Evolutionary conservation across 2,329 filamentous ascomycete species (phyloP).

Genomic region (Chalaropsis thielavioides): DNA sequence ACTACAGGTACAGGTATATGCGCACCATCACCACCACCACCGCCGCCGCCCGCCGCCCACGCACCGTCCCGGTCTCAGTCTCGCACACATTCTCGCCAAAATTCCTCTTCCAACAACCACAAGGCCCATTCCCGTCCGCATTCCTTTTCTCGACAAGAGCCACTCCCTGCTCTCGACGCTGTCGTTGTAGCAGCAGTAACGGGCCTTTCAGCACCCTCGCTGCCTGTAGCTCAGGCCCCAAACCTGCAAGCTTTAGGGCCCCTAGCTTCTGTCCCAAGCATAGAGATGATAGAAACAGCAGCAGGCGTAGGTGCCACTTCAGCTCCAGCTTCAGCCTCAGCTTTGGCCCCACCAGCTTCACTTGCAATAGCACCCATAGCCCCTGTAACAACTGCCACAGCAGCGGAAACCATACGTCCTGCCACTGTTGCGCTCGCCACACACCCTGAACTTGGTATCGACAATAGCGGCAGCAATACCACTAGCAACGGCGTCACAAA

Average conservation of each 20-base stretch:
- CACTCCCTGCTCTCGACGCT: conserved; percentile 10
- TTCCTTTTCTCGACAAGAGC: conserved; percentile 12
- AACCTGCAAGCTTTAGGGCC: not conserved
- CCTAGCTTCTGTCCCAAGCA: not conserved
- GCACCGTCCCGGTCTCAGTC: not conserved
- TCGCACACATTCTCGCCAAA: conserved; percentile 14
- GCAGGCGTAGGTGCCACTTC: not conserved
- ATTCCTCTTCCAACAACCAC: conserved; percentile 8
- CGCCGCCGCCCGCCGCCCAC: not conserved
- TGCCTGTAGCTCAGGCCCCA: not conserved
- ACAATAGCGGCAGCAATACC: not conserved
- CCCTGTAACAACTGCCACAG: not conserved
- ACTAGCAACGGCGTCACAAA: not conserved
- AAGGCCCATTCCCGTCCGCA: conserved; percentile 8
- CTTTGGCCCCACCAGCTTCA: not conserved
- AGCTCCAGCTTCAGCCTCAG: not conserved
- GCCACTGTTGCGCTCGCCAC: not conserved
- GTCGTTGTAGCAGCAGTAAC: conserved; percentile 7
- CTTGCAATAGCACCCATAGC: not conserved
- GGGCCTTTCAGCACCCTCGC: not conserved
- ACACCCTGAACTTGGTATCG: not conserved
- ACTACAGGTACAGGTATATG: not conserved
- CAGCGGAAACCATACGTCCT: not conserved
- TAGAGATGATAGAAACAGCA: not conserved
- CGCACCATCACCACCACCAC: not conserved